phyloP scores from a whole-genome alignment of 108 stramenopile genomes.

The Parmales sp. region DNA sequence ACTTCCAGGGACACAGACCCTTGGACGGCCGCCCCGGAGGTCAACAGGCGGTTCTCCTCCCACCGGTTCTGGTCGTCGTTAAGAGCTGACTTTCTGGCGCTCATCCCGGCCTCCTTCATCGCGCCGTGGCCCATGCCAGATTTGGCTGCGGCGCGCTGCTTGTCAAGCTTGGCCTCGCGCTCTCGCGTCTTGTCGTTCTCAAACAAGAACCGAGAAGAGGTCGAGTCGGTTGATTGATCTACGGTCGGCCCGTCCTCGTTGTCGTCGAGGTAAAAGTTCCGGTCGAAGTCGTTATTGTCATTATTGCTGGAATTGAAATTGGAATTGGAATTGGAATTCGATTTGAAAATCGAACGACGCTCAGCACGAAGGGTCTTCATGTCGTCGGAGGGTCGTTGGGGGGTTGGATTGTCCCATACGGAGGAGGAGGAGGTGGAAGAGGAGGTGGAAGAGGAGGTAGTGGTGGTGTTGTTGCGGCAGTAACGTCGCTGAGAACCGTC shows the following conservation, averaged over 20 bases:
- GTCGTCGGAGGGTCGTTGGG: neutral
- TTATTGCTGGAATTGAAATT: neutral
- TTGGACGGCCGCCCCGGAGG: slow-evolving; percentile 65
- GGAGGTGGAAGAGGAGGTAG: neutral
- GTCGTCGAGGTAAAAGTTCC: slow-evolving; percentile 78
- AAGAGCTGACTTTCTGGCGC: slow-evolving; percentile 52
- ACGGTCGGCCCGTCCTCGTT: slow-evolving; percentile 57
- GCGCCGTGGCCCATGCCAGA: slow-evolving; percentile 4
- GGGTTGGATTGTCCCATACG: neutral
- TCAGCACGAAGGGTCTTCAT: neutral
- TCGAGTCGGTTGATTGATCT: slow-evolving; percentile 20
- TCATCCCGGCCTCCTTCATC: slow-evolving; percentile 15
- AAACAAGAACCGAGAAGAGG: slow-evolving; percentile 60
- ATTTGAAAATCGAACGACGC: neutral
- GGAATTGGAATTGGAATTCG: neutral
- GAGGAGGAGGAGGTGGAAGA: neutral
- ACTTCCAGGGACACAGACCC: slow-evolving; percentile 63
- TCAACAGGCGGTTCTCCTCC: slow-evolving; percentile 86
- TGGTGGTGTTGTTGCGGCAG: neutral
- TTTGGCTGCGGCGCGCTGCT: slow-evolving; percentile 27
- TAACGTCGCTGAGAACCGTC: neutral
- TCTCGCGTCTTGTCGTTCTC: slow-evolving; percentile 59
- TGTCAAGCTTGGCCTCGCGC: slow-evolving; percentile 70
- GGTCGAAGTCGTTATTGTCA: slow-evolving; percentile 75
- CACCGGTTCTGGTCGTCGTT: slow-evolving; percentile 89